Evolutionary conservation across 371 early-diverging fungal species (phyloP).

Genomic region (Saksenaea oblongispora): DNA sequence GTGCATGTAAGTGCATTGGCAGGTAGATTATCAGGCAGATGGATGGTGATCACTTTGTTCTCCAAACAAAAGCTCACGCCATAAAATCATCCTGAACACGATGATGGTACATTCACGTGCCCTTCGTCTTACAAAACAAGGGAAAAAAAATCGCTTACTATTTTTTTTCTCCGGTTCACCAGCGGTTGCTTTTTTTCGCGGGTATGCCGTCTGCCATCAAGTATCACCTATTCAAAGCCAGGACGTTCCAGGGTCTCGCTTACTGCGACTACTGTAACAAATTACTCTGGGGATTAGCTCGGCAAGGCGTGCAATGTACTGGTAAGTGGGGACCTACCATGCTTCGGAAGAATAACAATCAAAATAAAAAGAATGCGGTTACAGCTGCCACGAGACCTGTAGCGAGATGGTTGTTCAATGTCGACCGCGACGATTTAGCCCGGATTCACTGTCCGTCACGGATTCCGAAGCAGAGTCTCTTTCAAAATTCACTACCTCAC

Average conservation of each 20-base stretch:
- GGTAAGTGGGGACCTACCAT: slow-evolving; percentile 37
- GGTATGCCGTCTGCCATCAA: slow-evolving; percentile 30
- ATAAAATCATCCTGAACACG: background rate
- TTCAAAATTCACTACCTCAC: slow-evolving; percentile 26
- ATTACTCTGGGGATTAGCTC: slow-evolving; percentile 59
- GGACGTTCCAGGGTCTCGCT: slow-evolving; percentile 53
- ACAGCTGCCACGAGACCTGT: slow-evolving; percentile 39
- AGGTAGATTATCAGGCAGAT: too few species aligned
- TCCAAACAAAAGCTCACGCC: background rate
- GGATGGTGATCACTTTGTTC: too few species aligned
- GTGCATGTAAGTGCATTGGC: too few species aligned
- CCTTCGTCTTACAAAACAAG: background rate
- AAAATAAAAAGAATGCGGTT: slow-evolving; percentile 32
- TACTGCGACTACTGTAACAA: slow-evolving; percentile 64
- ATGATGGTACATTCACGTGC: background rate
- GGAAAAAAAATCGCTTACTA: background rate
- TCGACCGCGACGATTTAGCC: slow-evolving; percentile 33
- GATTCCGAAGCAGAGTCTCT: slow-evolving; percentile 49
- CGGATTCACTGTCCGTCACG: slow-evolving; percentile 42
- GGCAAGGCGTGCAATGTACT: slow-evolving; percentile 58
- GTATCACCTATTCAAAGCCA: slow-evolving; percentile 48
- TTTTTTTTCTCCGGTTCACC: slow-evolving; percentile 2
- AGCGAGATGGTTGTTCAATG: slow-evolving; percentile 44
- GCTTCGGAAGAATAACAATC: too few species aligned
- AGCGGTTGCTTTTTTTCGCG: background rate